phyloP scores from a whole-genome alignment of 768 basidiomycete species.

The Russula brevipes region DNA sequence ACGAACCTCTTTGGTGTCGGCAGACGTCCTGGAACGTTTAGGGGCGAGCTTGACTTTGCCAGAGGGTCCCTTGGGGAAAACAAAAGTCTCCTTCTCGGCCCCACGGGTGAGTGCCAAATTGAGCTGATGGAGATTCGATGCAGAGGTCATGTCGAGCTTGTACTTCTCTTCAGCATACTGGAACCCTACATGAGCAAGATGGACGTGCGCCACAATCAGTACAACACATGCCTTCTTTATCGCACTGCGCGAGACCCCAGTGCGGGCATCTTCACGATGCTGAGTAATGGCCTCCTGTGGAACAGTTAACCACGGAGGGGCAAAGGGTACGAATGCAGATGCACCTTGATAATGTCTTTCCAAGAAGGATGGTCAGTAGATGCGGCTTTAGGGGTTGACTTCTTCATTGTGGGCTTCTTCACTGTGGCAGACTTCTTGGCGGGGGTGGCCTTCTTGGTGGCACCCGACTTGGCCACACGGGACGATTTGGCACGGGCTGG shows the following conservation, averaged over 20 bases:
- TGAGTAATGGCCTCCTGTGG: constrained; percentile 65
- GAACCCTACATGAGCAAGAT: background rate
- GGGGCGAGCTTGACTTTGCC: constrained; percentile 73
- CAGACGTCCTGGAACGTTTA: constrained; percentile 40
- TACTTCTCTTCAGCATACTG: constrained; percentile 55
- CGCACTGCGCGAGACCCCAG: constrained; percentile 67
- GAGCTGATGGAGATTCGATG: constrained; percentile 43
- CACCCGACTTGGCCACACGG: constrained; percentile 17
- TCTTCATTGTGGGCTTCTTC: constrained; percentile 25
- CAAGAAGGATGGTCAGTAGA: constrained; percentile 32
- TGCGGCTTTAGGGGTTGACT: constrained; percentile 18
- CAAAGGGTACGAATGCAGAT: background rate
- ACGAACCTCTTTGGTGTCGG: constrained; percentile 56
- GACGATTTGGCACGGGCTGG: constrained; percentile 16
- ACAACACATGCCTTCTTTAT: constrained; percentile 53
- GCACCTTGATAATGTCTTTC: constrained; percentile 39
- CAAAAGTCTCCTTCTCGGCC: constrained; percentile 46
- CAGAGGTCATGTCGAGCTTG: constrained; percentile 43
- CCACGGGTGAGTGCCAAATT: constrained; percentile 53
- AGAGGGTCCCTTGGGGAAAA: constrained; percentile 58
- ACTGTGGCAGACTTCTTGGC: constrained; percentile 18
- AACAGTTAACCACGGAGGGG: constrained; percentile 1
- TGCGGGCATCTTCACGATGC: constrained; percentile 58
- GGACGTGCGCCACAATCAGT: background rate
- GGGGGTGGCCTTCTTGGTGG: constrained; percentile 22